These are phyloP conservation scores for Colletotrichum noveboracense DNA, from an alignment of 2,329 filamentous ascomycete species.

Conservation along the genomic window DNA sequence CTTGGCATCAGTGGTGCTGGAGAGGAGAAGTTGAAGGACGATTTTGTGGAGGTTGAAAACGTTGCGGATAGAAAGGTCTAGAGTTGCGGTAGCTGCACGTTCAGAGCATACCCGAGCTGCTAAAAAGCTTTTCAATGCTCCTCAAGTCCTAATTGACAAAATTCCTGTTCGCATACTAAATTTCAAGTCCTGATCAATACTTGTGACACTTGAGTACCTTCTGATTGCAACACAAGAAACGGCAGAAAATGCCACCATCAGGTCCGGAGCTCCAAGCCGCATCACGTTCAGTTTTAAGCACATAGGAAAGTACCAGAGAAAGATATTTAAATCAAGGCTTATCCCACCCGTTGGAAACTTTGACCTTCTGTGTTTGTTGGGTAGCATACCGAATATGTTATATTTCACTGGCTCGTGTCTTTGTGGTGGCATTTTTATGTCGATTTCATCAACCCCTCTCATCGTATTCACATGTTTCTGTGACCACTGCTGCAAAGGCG, in stretches of 20 bases:
- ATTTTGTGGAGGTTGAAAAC: conserved; percentile 7
- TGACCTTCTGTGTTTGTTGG: too few species aligned
- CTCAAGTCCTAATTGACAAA: background rate
- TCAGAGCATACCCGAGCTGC: too few species aligned
- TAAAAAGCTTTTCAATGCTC: background rate
- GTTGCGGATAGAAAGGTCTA: background rate
- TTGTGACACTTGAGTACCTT: too few species aligned
- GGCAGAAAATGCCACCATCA: too few species aligned
- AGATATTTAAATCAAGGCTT: too few species aligned
- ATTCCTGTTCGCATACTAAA: background rate
- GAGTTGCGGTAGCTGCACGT: background rate
- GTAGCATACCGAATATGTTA: background rate
- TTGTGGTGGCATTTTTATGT: conserved; percentile 17
- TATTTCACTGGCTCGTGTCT: conserved; percentile 16
- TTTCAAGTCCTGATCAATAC: background rate
- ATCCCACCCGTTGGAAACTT: background rate
- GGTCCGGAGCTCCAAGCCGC: too few species aligned
- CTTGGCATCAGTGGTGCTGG: background rate
- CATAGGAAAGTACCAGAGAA: too few species aligned
- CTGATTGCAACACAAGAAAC: too few species aligned
- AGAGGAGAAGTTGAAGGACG: background rate
- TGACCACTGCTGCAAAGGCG: conserved; percentile 21
- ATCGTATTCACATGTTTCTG: conserved; percentile 23
- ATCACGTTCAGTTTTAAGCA: too few species aligned
- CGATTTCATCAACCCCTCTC: conserved; percentile 6